Evolutionary conservation across 2,329 filamentous ascomycete genomes (phyloP).

Genomic region (Nemania sp.): DNA sequence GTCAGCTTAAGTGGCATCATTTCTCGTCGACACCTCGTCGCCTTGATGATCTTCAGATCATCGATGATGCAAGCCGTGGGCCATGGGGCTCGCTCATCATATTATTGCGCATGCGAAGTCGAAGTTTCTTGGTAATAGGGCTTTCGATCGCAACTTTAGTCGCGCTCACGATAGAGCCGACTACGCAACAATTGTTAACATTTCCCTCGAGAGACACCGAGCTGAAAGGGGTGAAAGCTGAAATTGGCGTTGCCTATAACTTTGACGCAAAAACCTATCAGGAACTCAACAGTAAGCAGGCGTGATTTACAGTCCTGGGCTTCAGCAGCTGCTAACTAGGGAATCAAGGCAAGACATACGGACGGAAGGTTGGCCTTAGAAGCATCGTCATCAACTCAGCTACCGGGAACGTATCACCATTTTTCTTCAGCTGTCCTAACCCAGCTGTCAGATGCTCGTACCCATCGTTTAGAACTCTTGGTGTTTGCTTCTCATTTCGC

Average conservation of each 20-base stretch:
- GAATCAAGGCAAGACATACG: no score
- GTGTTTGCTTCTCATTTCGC: constrained; percentile 2
- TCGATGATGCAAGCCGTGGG: background rate
- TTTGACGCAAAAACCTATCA: no score
- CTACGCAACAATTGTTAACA: background rate
- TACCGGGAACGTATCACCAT: background rate
- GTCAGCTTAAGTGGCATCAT: constrained; percentile 3
- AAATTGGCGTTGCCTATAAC: background rate
- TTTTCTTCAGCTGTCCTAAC: background rate
- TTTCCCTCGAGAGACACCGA: background rate
- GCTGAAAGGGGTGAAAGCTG: background rate
- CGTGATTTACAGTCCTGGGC: no score
- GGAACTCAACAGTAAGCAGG: no score
- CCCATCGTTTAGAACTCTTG: background rate
- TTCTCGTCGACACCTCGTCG: background rate
- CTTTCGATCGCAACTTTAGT: background rate
- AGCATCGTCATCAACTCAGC: background rate
- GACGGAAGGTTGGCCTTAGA: background rate
- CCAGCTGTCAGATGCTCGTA: background rate
- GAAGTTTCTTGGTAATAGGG: background rate
- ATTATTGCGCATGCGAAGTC: background rate
- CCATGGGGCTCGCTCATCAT: constrained; percentile 2
- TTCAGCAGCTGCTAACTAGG: no score
- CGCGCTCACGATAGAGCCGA: background rate
- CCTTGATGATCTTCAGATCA: background rate